Conservation (phyloP, 805 yeast species). For the Wickerhamomyces bisporus region DNA sequence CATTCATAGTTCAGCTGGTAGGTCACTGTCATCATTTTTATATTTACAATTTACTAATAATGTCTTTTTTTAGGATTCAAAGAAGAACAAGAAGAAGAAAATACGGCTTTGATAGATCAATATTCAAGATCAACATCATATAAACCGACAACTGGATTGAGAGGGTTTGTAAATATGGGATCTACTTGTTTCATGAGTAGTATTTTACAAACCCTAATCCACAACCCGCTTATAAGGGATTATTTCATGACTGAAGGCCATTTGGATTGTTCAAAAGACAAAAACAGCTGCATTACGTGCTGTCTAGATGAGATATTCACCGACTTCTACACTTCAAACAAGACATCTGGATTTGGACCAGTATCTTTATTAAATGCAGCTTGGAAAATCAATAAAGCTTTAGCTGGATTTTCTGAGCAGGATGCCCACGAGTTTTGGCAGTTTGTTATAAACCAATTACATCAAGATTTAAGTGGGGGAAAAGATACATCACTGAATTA, state of each 20-base stretch:
- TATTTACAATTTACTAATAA: constrained; percentile 1
- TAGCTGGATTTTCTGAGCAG: constrained; percentile 96
- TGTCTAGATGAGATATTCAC: constrained; percentile 74
- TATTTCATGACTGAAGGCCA: constrained; percentile 76
- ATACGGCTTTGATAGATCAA: constrained; percentile 23
- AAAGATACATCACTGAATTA: constrained; percentile 9
- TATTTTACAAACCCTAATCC: constrained; percentile 81
- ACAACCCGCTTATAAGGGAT: constrained; percentile 81
- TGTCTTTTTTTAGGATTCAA: too few relatives aligned
- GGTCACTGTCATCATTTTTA: neutral
- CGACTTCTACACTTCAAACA: constrained; percentile 62
- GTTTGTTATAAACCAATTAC: constrained; percentile 81
- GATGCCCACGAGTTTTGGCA: constrained; percentile 99
- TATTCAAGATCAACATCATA: constrained; percentile 30
- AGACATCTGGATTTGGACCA: constrained; percentile 71
- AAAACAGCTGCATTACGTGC: constrained; percentile 67
- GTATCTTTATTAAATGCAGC: constrained; percentile 77
- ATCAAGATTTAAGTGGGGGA: constrained; percentile 31
- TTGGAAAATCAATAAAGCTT: constrained; percentile 76
- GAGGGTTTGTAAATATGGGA: constrained; percentile 91
- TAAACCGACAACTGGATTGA: constrained; percentile 68
- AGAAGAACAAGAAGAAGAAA: constrained; percentile 21
- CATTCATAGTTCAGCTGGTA: neutral
- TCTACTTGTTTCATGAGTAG: constrained; percentile 97
- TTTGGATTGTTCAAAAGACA: constrained; percentile 43